Conservation (phyloP, 2,329 filamentous ascomycete species). For the Nemania sp. region DNA sequence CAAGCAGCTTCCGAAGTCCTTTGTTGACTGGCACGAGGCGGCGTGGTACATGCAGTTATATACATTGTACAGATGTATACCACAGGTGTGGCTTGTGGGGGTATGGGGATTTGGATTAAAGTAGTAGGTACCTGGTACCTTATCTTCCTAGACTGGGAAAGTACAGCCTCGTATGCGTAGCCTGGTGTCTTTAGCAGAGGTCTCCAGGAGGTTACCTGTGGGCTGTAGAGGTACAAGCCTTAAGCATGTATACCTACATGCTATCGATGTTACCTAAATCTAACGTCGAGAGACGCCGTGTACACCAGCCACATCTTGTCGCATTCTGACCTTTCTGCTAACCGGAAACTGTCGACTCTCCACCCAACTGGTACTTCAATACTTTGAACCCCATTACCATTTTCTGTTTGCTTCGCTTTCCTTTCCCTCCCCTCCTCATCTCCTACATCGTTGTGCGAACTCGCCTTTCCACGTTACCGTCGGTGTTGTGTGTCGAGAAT, state of each 20-base stretch:
- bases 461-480: constrained; percentile 42
- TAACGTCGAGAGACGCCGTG: too few relatives aligned
- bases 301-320: constrained; percentile 19
- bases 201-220: too few relatives aligned
- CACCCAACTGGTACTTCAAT: constrained; percentile 27
- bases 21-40: constrained; percentile 2
- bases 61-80: background rate
- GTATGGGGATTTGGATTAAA: too few relatives aligned
- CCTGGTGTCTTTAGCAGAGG: too few relatives aligned
- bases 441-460: constrained; percentile 42
- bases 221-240: too few relatives aligned
- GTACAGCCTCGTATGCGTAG: too few relatives aligned
- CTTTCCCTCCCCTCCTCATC: constrained; percentile 40
- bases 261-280: background rate
- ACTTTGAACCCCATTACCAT: constrained; percentile 33
- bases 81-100: too few relatives aligned
- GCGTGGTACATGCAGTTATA: background rate
- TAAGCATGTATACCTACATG: background rate
- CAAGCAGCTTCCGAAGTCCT: constrained; percentile 20
- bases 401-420: constrained; percentile 37
- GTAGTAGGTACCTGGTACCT: too few relatives aligned
- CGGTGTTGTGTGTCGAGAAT: constrained; percentile 46
- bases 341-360: constrained; percentile 12
- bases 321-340: constrained; percentile 11
- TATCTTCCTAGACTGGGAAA: too few relatives aligned